phyloP scores from a whole-genome alignment of 2,329 filamentous ascomycete species.

The Calonectria honghensis region DNA sequence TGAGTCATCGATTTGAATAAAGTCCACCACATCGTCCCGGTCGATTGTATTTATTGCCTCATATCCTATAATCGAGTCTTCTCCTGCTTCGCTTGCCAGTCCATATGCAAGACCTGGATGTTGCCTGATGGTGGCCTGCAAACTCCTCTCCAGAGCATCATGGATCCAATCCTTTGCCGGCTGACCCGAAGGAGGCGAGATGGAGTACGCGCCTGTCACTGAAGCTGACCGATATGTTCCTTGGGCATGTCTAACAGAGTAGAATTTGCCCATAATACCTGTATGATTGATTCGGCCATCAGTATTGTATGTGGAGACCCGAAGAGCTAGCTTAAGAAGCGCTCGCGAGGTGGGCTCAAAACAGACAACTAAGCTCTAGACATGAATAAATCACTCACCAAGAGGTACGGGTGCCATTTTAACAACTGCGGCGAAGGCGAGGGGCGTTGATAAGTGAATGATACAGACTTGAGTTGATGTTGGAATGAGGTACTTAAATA shows the following conservation, averaged over 20 bases:
- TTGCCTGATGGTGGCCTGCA: slow-evolving; percentile 32
- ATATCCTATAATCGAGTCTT: slow-evolving; percentile 8
- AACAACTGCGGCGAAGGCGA: not conserved
- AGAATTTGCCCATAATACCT: slow-evolving; percentile 36
- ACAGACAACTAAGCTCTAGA: not conserved
- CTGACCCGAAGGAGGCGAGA: not conserved
- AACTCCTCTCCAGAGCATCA: slow-evolving; percentile 11
- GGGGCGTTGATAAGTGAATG: not conserved
- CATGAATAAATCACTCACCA: not conserved
- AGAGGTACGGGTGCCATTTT: slow-evolving; percentile 13
- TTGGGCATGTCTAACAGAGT: slow-evolving; percentile 33
- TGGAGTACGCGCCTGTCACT: slow-evolving; percentile 28
- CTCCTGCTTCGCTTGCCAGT: not conserved
- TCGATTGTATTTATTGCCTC: slow-evolving; percentile 11
- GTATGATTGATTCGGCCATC: not conserved
- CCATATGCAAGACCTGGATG: slow-evolving; percentile 32
- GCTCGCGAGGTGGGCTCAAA: not conserved
- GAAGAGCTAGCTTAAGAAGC: not conserved
- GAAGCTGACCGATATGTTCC: slow-evolving; percentile 40
- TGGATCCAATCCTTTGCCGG: not conserved
- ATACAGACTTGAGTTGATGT: not conserved
- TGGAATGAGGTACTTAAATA: slow-evolving; percentile 23
- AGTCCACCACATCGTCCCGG: slow-evolving; percentile 7
- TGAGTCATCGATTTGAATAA: not conserved
- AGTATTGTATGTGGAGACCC: not conserved